Evolutionary conservation across 345 rosid species (phyloP).

Genomic region (Microthlaspi erraticum): DNA sequence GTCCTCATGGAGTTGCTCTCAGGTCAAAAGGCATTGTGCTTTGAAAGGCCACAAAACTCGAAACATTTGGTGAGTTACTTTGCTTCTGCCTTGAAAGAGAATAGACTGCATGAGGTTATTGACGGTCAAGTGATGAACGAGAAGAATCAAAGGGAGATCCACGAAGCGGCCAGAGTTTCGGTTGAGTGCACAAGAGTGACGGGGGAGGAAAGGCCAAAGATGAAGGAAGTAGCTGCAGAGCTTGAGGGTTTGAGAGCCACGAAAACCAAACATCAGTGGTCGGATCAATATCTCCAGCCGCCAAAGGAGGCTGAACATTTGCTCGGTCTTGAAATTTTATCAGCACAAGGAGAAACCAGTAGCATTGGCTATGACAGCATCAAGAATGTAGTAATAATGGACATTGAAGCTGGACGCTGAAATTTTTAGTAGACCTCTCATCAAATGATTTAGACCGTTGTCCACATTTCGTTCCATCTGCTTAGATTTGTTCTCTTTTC

Average conservation of each 20-base stretch:
- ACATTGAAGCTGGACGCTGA: slow-evolving; percentile 25
- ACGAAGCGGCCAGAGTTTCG: slow-evolving; percentile 18
- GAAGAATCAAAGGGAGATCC: background rate
- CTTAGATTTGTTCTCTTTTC: background rate
- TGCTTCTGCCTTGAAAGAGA: slow-evolving; percentile 7
- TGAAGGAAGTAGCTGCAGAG: slow-evolving; percentile 49
- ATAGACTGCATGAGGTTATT: slow-evolving; percentile 6
- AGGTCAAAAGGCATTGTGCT: slow-evolving; percentile 41
- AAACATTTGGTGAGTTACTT: slow-evolving; percentile 46
- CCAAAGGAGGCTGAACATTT: slow-evolving; percentile 29
- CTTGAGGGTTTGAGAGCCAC: slow-evolving; percentile 33
- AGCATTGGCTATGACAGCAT: slow-evolving; percentile 35
- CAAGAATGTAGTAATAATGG: slow-evolving; percentile 11
- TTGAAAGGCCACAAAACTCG: slow-evolving; percentile 27
- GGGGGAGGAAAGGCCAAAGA: slow-evolving; percentile 48
- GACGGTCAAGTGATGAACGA: background rate
- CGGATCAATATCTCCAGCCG: background rate
- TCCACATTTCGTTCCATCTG: background rate
- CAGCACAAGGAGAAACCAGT: background rate
- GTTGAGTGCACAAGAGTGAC: slow-evolving; percentile 33
- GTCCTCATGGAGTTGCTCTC: slow-evolving; percentile 51
- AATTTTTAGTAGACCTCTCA: background rate
- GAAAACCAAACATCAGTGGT: slow-evolving; percentile 28
- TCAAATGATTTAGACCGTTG: background rate
- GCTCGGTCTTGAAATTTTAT: slow-evolving; percentile 19